Evolutionary conservation across 257 asterid species (phyloP), one percentile per base, ranked within the genome.

Genomic region (Solanum dulcamara): DNA sequence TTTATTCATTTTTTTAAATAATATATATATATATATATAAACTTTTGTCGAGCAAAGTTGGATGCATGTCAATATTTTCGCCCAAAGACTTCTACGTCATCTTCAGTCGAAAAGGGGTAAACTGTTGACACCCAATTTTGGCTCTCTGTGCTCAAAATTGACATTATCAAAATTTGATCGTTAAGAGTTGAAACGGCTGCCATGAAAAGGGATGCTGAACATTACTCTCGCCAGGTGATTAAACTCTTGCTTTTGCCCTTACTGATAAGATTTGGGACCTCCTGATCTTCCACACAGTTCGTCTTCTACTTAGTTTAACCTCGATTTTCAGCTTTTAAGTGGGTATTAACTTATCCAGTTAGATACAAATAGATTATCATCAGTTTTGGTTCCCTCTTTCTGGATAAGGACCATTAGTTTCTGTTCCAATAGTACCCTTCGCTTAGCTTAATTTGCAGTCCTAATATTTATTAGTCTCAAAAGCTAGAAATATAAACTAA

Each of bases 191-290:
- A 95, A 93, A 93, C 94, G 93, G 98, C 99, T 91, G 93, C 99
- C 82, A 94, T 97, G 97, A 97, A 93, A 92, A 91, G 99, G 94
- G 99, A 97, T 88, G 98, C 99, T 87, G 99, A 97, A 90, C 99
- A 95, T 89, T 97, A 97, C 87, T 97, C 99, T 51, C 98, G 98
- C 72, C 95, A 95, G 94, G 99, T 95, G 88, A 90, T 84, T 83
- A 68, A 77, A 37, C 70, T 46, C 37, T 50, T 82, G 40, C 67
- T 84, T 28, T 26, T 72, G 8, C 84, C 71, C 57, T 46, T 51
- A 12, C 37, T 13, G 10, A 12, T 30, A n/a, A 18, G 8, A 62
- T 79, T 38, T 62, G 72, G 48, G 40, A 7, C 44, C 38, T 38
- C 20, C 22, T 18, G 46, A 6, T 15, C 40, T 71, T 81, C 62